Evolutionary conservation across 129 eudicot genomes (phyloP), one percentile per base, ranked within the genome.

Genomic region (Tagetes patula): DNA sequence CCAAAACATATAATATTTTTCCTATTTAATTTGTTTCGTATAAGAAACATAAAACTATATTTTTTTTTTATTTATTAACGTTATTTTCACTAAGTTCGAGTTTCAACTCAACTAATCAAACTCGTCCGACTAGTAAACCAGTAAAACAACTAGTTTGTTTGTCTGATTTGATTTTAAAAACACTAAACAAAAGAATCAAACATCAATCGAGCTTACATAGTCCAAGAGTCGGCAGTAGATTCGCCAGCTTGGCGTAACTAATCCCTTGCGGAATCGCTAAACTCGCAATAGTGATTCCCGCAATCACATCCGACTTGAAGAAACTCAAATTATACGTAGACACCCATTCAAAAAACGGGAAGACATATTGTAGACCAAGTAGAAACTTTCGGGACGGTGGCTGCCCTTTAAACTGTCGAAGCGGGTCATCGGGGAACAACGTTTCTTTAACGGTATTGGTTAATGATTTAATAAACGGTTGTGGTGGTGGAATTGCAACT

Each of bases 181-280:
- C 27, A 20, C 27, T 20, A 20, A 20, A 5, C 8, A 6, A 41
- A 41, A 6, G 1, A 41, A 6, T 41, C 0, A 3, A 0, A 41
- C 6, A 42, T 43, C 34, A 10, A 56, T 5, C 41, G 70, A 8
- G 76, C 97, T 86, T 62, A 95, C 99, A 95, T 12, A 95, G 85
- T 20, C 27, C 27, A 37, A 90, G 99, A 66, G 90, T 87, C 0
- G 99, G 99, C 0, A 97, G 99, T 64, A 95, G 82, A 76, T 90
- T 90, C 6, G 97, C 99, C 0, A 95, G 91, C 43, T 86, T 95
- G 0, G 99, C 99, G 20, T 95, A 95, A 56, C 99, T 95, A 7
- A 95, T 95, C 4, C 99, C 99, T 80, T 95, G 99, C 53, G 99
- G 99, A 47, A 95, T 90, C 12, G 99, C 99, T 37, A 95, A 85